Conservation (phyloP, 1,139 yeast species). For the Debaryomyces subglobosus region DNA sequence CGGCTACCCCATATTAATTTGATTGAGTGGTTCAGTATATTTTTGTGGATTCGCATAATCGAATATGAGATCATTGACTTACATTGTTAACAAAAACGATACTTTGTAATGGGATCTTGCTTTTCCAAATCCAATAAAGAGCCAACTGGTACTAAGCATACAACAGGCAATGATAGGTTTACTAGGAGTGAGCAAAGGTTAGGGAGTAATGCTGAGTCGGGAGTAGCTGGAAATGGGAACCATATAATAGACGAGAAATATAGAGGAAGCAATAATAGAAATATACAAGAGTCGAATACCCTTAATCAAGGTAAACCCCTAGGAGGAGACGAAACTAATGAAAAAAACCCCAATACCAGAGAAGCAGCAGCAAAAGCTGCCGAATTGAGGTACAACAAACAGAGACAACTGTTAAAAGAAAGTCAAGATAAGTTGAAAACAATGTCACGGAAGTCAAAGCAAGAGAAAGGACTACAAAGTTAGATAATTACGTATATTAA, state of each 20-base stretch:
- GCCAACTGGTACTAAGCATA: not conserved
- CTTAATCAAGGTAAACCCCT: constrained; percentile 8
- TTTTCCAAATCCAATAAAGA: constrained; percentile 18
- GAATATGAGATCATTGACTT: not conserved
- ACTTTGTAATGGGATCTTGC: constrained; percentile 22
- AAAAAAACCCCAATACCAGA: constrained; percentile 14
- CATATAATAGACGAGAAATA: not conserved
- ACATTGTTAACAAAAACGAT: not conserved
- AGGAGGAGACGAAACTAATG: constrained; percentile 5
- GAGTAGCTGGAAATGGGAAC: not conserved
- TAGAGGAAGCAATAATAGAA: not conserved
- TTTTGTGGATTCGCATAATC: constrained; percentile 6
- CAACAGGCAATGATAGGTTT: constrained; percentile 9
- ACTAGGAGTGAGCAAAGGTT: constrained; percentile 6
- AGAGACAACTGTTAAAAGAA: constrained; percentile 25
- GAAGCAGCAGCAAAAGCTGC: constrained; percentile 45
- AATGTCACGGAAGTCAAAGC: constrained; percentile 32
- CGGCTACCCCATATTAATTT: not conserved
- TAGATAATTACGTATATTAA: not conserved
- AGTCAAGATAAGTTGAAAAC: constrained; percentile 34
- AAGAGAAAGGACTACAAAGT: constrained; percentile 34
- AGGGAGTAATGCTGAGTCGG: constrained; percentile 4
- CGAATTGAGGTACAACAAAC: constrained; percentile 32
- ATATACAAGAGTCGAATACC: not conserved
- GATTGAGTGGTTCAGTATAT: not conserved